Evolutionary conservation across 805 yeast species (phyloP), one percentile per base, ranked within the genome.

Genomic region (Candida sphagnicola): DNA sequence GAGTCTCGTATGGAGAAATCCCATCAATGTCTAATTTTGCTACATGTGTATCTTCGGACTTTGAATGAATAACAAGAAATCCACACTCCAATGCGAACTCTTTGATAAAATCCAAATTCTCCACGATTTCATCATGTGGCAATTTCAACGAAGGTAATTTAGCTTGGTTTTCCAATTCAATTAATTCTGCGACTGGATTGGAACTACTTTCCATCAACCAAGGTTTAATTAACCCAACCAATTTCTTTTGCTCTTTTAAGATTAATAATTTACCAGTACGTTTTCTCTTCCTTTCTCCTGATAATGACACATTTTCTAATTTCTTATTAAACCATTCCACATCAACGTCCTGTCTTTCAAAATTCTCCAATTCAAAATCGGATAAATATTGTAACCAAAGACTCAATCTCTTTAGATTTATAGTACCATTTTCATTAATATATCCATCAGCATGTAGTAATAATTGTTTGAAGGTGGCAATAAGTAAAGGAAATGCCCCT

Each of bases 401-500:
- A 16, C 77, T 80, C 37, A 93, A 69, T 48, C 95, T 73, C 42
- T 70, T 63, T 46, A 90, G 70, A 58, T 93, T 83, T 49, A 93
- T 89, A 25, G 74, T 72, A 48, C 99, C 99, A 39, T 74, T 71
- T 46, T 85, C 85, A 51, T 87, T 87, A 43, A 93, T 70, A 53
- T 93, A 93, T 4, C 95, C 96, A 56, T 85, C 95, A 40, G 78
- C 64, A 45, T 74, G 75, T 48, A 75, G 72, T 55, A 93, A 69
- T 18, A 90, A 79, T 52, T 79, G 80, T 59, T 90, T 93, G 67
- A 93, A 93, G 12, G 96, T 83, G 45, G 82, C 87, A 49, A 93
- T 71, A 53, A 93, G 72, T 21, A 89, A 75, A n/a, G 98, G 96
- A 67, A 93, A 85, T 0, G 98, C 99, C 50, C 97, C 98, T 51